Evolutionary conservation across 1,139 yeast species (phyloP).

Genomic region (Taphrina pruni): DNA sequence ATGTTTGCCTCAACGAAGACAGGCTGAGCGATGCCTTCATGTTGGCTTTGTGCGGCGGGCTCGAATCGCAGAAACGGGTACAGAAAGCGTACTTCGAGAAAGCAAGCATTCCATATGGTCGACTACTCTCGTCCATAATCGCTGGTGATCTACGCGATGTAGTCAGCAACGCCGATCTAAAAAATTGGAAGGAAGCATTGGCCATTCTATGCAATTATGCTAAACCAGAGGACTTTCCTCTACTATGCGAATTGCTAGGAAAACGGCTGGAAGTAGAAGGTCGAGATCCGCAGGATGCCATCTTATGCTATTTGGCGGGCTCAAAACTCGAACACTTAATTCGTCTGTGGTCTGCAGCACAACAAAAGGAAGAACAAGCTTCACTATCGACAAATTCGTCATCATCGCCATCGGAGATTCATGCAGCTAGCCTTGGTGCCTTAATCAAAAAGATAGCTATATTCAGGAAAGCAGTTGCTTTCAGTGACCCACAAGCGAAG

Average conservation of each 20-base stretch:
- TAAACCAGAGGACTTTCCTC: conserved; percentile 58
- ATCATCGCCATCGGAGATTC: conserved; percentile 78
- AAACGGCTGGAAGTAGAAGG: conserved; percentile 58
- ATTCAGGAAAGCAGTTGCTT: conserved; percentile 62
- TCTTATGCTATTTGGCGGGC: conserved; percentile 80
- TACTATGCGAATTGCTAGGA: conserved; percentile 71
- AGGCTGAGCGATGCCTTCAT: conserved; percentile 79
- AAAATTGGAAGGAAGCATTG: conserved; percentile 85
- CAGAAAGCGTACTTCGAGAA: conserved; percentile 73
- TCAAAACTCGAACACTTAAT: conserved; percentile 80
- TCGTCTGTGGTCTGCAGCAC: conserved; percentile 75
- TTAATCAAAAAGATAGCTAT: conserved; percentile 84
- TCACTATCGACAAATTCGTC: conserved; percentile 45
- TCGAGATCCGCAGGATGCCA: conserved; percentile 61
- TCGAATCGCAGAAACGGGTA: conserved; percentile 66
- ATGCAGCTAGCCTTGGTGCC: conserved; percentile 77
- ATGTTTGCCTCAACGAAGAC: conserved; percentile 67
- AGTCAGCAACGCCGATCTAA: conserved; percentile 75
- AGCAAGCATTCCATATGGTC: conserved; percentile 64
- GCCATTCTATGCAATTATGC: conserved; percentile 68
- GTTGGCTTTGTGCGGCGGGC: conserved; percentile 73
- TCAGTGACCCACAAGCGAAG: conserved; percentile 52
- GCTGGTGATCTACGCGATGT: conserved; percentile 70
- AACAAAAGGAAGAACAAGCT: conserved; percentile 62
- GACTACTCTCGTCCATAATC: conserved; percentile 68